phyloP scores from a whole-genome alignment of 805 yeast genomes.

The Yarrowia sp. region DNA sequence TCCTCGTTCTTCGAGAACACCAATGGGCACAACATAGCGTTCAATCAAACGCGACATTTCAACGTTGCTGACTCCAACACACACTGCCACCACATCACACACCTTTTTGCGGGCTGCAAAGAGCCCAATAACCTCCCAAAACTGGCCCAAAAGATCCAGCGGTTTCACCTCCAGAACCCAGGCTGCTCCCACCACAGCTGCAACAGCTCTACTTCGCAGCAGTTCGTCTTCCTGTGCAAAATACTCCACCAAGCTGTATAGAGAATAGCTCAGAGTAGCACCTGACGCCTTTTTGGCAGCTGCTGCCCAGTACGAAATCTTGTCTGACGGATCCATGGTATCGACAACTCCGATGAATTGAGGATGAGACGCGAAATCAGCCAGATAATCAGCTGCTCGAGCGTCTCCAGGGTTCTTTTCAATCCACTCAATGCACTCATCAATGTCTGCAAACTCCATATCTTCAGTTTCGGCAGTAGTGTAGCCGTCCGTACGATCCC shows the following conservation, averaged over 20 bases:
- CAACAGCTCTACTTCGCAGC: conserved; percentile 9
- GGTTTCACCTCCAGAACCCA: conserved; percentile 6
- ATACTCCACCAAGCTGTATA: neutral
- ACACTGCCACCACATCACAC: conserved; percentile 3
- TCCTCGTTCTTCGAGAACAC: neutral
- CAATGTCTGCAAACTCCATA: neutral
- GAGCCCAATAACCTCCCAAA: conserved; percentile 21
- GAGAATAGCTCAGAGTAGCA: neutral
- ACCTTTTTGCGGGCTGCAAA: neutral
- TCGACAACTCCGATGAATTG: neutral
- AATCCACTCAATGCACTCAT: neutral
- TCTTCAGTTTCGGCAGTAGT: neutral
- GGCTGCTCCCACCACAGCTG: conserved; percentile 6
- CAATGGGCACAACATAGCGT: neutral
- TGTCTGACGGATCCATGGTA: neutral
- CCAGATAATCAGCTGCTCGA: neutral
- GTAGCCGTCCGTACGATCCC: neutral
- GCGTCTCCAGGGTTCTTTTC: conserved; percentile 9
- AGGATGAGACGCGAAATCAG: neutral
- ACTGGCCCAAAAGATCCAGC: neutral
- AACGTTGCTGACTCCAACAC: neutral
- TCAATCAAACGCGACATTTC: neutral
- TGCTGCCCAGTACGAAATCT: conserved; percentile 7
- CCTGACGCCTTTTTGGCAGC: neutral
- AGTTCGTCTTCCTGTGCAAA: conserved; percentile 5